A percentile compares a stretch with the other conserved stretches of the same genome.
Evolutionary conservation across 2,329 filamentous ascomycete species (phyloP).

Genomic region (Alternaria postmessia): DNA sequence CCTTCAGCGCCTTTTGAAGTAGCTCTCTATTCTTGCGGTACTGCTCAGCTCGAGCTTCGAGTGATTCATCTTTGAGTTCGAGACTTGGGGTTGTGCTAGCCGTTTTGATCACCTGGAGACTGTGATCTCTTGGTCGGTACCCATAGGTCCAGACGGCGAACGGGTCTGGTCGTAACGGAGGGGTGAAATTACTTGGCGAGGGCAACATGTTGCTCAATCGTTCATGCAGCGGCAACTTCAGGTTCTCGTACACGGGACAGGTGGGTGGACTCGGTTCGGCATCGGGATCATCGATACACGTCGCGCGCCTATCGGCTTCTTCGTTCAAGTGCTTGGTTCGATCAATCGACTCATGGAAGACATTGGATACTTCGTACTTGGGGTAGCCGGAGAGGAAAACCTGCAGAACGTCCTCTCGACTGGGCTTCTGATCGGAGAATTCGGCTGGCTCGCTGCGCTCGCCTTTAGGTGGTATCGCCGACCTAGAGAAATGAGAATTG

Average conservation of each 20-base stretch:
- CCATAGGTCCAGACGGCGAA: background rate
- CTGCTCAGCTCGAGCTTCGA: background rate
- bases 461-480: background rate
- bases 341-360: background rate
- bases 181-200: background rate
- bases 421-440: background rate
- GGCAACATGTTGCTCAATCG: background rate
- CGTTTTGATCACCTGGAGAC: background rate
- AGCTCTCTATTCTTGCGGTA: background rate
- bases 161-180: background rate
- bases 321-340: background rate
- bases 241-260: background rate
- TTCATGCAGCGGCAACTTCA: background rate
- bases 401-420: background rate
- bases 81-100: background rate
- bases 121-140: conserved; percentile 1
- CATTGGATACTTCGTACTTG: background rate
- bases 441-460: background rate
- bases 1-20: background rate
- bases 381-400: background rate
- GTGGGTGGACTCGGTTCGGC: background rate
- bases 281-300: background rate
- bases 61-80: background rate
- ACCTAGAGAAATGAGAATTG: background rate
- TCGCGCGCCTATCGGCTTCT: background rate